A percentile compares a stretch with the other conserved stretches of the same genome.
phyloP scores from a whole-genome alignment of 1,139 yeast species.

The Kodamaea arcana region DNA sequence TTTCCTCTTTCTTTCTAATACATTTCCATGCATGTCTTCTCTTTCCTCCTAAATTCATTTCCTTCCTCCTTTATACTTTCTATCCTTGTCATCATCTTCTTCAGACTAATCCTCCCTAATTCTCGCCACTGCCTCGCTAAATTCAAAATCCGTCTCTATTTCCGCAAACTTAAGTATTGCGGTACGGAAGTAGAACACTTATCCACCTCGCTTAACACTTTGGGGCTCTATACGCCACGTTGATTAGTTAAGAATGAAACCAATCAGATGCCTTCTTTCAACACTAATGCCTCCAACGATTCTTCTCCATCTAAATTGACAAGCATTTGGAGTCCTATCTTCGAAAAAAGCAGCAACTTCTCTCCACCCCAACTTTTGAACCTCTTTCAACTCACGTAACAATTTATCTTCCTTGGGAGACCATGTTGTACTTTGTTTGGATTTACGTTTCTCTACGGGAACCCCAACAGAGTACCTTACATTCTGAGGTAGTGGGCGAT shows the following conservation, averaged over 20 bases:
- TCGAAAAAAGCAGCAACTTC: constrained; percentile 40
- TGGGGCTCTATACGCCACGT: no score
- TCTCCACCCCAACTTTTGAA: constrained; percentile 45
- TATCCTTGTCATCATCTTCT: no score
- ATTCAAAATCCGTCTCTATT: no score
- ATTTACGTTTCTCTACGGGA: constrained; percentile 14
- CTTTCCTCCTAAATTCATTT: no score
- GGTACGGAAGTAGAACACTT: no score
- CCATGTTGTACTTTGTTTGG: constrained; percentile 39
- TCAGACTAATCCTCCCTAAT: no score
- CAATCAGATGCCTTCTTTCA: constrained; percentile 23
- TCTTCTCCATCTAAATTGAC: constrained; percentile 47
- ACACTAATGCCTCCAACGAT: constrained; percentile 29
- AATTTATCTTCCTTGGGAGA: constrained; percentile 37
- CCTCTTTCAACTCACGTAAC: constrained; percentile 35
- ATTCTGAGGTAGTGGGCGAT: constrained; percentile 1
- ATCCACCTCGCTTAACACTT: no score
- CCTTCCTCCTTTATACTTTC: no score
- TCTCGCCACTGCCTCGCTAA: no score
- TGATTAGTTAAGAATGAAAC: constrained; percentile 19
- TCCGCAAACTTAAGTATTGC: no score
- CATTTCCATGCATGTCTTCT: no score
- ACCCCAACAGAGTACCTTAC: constrained; percentile 6
- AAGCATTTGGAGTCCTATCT: constrained; percentile 45
- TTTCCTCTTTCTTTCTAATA: no score